Conservation (phyloP, 352 stramenopile species). For the Pythium phragmitis region DNA sequence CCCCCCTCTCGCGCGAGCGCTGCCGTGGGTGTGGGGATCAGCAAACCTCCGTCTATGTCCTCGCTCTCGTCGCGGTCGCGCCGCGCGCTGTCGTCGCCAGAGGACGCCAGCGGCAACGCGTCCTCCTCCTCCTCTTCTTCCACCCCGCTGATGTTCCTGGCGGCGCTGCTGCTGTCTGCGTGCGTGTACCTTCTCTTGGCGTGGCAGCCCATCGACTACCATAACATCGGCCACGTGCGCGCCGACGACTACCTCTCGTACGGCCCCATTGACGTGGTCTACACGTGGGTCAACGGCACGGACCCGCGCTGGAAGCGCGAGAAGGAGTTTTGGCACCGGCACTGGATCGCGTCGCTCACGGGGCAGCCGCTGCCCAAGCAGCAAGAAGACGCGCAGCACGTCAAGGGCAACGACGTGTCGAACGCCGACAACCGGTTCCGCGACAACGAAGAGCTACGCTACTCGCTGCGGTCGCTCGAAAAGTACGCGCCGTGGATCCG, state of each 20-base stretch:
- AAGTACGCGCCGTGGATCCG: constrained; percentile 95
- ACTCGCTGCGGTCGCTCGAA: constrained; percentile 91
- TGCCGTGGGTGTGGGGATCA: no score
- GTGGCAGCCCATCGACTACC: constrained; percentile 29
- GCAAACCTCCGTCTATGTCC: constrained; percentile 13
- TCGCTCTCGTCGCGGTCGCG: constrained; percentile 26
- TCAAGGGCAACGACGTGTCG: constrained; percentile 66
- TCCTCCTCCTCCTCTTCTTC: neutral
- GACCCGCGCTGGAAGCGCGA: constrained; percentile 91
- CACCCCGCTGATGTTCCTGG: constrained; percentile 5
- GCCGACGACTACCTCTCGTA: constrained; percentile 61
- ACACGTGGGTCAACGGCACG: constrained; percentile 96
- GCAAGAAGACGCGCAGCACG: constrained; percentile 37
- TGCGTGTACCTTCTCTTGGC: constrained; percentile 23
- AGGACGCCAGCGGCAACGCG: constrained; percentile 1
- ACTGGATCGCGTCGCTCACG: constrained; percentile 86
- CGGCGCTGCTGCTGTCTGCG: constrained; percentile 6
- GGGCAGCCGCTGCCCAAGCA: constrained; percentile 67
- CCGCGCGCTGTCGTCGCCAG: constrained; percentile 16
- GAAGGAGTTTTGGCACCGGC: constrained; percentile 88
- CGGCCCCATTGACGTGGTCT: constrained; percentile 93
- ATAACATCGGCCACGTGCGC: constrained; percentile 72
- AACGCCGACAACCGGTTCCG: constrained; percentile 92
- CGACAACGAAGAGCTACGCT: constrained; percentile 94
- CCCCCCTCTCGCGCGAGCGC: no score